These are phyloP conservation scores for Gossypium australe DNA, from an alignment of 345 rosid genomes.

Conservation along the genomic window DNA sequence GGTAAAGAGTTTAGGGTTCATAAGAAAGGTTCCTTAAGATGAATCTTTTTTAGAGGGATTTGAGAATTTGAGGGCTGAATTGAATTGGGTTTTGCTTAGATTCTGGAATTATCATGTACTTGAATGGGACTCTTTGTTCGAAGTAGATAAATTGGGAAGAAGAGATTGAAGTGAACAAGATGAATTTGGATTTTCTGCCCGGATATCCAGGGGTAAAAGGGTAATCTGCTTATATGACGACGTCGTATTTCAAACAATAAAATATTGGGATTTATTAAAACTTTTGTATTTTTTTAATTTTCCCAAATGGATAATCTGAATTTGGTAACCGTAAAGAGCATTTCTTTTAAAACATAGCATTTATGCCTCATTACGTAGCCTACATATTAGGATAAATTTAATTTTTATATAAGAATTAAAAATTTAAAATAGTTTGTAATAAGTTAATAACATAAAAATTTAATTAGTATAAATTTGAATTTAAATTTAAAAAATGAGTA, in stretches of 20 bases:
- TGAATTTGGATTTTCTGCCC: neutral
- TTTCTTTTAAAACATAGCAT: neutral
- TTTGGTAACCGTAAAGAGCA: neutral
- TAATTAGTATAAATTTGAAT: too few species aligned
- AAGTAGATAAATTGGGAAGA: too few species aligned
- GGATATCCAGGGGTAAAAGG: neutral
- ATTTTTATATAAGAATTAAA: too few species aligned
- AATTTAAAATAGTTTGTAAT: too few species aligned
- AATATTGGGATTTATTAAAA: too few species aligned
- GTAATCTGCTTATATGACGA: neutral
- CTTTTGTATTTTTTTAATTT: too few species aligned
- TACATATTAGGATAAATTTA: too few species aligned
- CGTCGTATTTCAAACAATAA: neutral
- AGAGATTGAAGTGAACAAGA: neutral
- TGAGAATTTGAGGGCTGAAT: conserved; percentile 1
- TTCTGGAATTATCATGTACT: neutral
- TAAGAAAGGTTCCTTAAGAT: conserved; percentile 8
- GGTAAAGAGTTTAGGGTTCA: neutral
- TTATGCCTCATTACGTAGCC: neutral
- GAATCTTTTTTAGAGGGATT: conserved; percentile 1
- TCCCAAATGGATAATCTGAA: neutral
- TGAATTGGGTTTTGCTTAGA: conserved; percentile 11
- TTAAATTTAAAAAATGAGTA: too few species aligned
- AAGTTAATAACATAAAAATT: too few species aligned
- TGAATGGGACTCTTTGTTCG: neutral